Base-by-base conservation (phyloP, 805 yeast genomes). In the Teunomyces atbi region DNA sequence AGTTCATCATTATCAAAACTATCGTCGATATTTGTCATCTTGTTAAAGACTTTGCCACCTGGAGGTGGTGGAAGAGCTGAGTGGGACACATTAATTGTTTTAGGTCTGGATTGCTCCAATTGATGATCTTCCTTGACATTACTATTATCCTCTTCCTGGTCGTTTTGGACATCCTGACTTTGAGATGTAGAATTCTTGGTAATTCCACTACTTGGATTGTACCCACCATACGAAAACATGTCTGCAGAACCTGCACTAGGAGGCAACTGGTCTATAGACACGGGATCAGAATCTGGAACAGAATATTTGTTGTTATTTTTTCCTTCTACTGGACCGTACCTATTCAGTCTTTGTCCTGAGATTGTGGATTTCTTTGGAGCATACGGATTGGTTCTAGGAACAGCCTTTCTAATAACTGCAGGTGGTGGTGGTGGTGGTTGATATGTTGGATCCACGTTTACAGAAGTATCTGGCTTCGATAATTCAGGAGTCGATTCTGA, bases 321-420 rank as follows among this genome's bases (percentile, higher is more conserved):
- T 11, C 47, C 52, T 6, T 56, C 28, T 1, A 60, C 48, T 10
- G 69, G 68, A 6, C 65, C 68, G 48, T 65, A 65, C 36, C 53
- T 67, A 46, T 45, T 59, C 29, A 50, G 55, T 27, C 55, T 50
- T 13, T 40, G 37, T n/a, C 49, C 43, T 48, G 41, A 54, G 6
- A 49, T 30, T 13, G 49, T 35, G 39, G 49, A 34, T 2, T 52
- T 33, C 6, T 58, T 61, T 18, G 74, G 74, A 6, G 74, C 74
- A 49, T 70, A 71, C 4, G 74, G 74, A 44, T 70, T 70, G 11
- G 45, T 48, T 35, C 50, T 49, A 1, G 49, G 29, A n/a, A 50
- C 41, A 19, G 36, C 36, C 41, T 30, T 46, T 29, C 15, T 37
- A 12, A 45, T 37, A 12, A 42, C 40, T 6, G 38, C 34, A 16